phyloP scores from a whole-genome alignment of 169 alveolate genomes.

The Plasmodium blacklocki region DNA sequence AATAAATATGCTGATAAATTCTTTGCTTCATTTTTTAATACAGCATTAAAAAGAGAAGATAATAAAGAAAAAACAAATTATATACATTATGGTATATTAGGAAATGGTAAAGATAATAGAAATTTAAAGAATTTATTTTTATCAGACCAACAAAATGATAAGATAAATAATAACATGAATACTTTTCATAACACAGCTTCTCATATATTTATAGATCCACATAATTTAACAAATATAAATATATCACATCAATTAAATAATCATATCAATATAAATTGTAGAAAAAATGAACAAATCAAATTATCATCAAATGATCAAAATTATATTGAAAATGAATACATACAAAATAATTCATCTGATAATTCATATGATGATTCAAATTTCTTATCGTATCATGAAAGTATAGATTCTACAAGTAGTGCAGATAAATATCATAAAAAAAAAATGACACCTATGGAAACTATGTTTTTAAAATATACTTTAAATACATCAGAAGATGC shows the following conservation, averaged over 20 bases:
- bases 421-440: conserved; percentile 4
- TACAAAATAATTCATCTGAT: conserved; percentile 2
- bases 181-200: neutral
- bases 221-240: conserved; percentile 28
- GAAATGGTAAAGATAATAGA: no score
- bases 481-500: conserved; percentile 8
- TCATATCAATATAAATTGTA: neutral
- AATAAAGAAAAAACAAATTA: neutral
- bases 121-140: no score
- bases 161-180: neutral
- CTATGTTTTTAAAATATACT: neutral
- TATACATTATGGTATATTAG: no score
- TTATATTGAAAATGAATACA: neutral
- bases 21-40: conserved; percentile 12
- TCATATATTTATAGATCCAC: conserved; percentile 44
- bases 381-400: conserved; percentile 1
- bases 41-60: neutral
- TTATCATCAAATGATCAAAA: neutral
- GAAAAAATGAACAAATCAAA: neutral
- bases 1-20: conserved; percentile 50
- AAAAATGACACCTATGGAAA: conserved; percentile 7
- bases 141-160: no score
- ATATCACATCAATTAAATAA: conserved; percentile 12
- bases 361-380: conserved; percentile 15
- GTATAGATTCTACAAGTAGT: conserved; percentile 27